Base-by-base conservation (phyloP, 2,329 filamentous ascomycete species). In the Lachnellula occidentalis region DNA sequence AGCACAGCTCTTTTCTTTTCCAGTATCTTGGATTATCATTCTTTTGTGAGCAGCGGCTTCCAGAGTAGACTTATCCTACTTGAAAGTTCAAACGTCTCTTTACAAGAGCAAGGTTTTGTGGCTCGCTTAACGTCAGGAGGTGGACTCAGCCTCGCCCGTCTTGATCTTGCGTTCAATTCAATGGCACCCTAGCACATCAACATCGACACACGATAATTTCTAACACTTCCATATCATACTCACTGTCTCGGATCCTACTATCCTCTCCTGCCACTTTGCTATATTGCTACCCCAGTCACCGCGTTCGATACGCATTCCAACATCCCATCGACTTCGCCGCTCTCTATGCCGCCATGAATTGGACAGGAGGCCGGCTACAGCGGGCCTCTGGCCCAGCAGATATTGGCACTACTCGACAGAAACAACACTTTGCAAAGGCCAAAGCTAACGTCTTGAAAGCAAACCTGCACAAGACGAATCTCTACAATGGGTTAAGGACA, bases 321-420 rank as follows among this genome's bases (percentile, higher is more conserved):
- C n/a, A n/a, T n/a, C 4, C 27, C 8, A 31, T 31, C 11, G 27
- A 11, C 27, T 31, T 31, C 27, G 27, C 27, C 27, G 27, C 9
- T 31, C 27, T 9, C 27, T 1, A 45, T 45, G 43, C 21, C 22
- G 43, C 43, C 5, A 78, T 78, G 76, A 78, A 78, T 61, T 78
- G 76, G 76, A 78, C 75, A 2, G 76, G 76, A 58, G 74, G 75
- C 27, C 74, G 68, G 47, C 68, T 78, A 42, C 70, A 72, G 41
- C 74, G 74, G 55, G 71, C 75, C 61, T 55, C 72, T 65, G 37
- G 65, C 63, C 39, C 64, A 67, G 55, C 67, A 66, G 50, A 66
- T 66, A 64, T 68, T 19, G 59, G 68, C 22, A 63, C 70, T 34
- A 64, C 67, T n/a, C 70, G 68, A n/a, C 76, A 78, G 58, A 76